Base-by-base conservation (phyloP, 1,284 basidiomycete genomes). In the Phlebopus sp. region DNA sequence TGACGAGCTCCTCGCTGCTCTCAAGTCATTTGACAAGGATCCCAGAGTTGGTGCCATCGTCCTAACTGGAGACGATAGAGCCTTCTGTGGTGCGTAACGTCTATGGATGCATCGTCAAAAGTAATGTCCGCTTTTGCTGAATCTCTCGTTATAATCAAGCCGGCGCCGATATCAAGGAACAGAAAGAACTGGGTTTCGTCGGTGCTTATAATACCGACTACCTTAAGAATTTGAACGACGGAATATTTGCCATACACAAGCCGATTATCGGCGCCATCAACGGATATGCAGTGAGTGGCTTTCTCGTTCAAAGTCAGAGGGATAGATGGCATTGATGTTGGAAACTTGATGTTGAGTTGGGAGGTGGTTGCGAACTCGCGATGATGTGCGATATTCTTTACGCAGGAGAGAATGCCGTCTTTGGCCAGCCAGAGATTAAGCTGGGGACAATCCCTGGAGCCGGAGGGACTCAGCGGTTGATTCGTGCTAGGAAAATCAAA, bases 341-440 rank as follows among this genome's bases (percentile, higher is more conserved):
- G 6, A 9, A 6, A 35, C 11, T 8, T 38, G 13, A 15, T 23
- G 17, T 29, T 19, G 25, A 81, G 79, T 74, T 85, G 44, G 84
- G 83, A 7, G 82, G 82, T 30, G 83, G 82, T 32, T 83, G 81
- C 54, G 83, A 85, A 60, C 71, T 85, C 32, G 81, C 82, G 3
- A 76, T 84, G 73, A 77, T 82, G 75, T 76, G 56, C 36, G 69
- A 60, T n/a, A 58, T 62, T 25, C 69, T 84, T 53, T 72, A 82
- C 52, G 80, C 79, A n/a, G 74, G 78, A 2, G 73, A 74, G 9
- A 75, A 67, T 34, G 81, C 84, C 15, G 71, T 70, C 35, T 84
- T 86, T 54, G 81, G 79, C 38, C 84, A 84, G 57, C 84, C 84
- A 29, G 83, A 86, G 60, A 81, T 85, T 67, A 84, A 79, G 54